phyloP scores from a whole-genome alignment of 2,329 filamentous ascomycete species.

The Bipolaris cookei region DNA sequence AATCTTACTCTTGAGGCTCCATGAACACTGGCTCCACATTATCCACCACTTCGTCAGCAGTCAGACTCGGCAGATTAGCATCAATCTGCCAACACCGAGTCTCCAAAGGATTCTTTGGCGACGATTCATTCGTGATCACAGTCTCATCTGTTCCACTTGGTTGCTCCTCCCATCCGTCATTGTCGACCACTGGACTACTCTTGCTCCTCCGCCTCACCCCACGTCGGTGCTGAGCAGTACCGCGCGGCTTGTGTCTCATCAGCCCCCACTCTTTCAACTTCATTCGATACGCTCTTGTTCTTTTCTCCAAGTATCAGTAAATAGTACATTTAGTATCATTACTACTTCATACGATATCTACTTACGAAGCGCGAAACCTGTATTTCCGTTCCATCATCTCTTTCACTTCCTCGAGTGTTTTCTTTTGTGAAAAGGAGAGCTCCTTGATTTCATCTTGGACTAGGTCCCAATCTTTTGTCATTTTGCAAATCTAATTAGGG shows the following conservation, averaged over 20 bases:
- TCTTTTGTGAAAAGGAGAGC: constrained; percentile 44
- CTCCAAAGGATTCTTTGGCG: constrained; percentile 3
- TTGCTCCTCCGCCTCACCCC: constrained; percentile 3
- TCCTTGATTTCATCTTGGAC: constrained; percentile 42
- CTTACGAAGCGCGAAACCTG: constrained; percentile 46
- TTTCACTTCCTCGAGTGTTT: constrained; percentile 42
- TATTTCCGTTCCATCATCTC: constrained; percentile 42
- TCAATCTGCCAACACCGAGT: constrained; percentile 18
- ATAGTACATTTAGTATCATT: neutral
- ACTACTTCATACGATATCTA: neutral
- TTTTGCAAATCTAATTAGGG: constrained; percentile 7
- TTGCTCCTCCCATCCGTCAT: constrained; percentile 13
- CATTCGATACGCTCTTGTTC: constrained; percentile 47
- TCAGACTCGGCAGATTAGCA: constrained; percentile 1
- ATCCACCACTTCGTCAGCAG: neutral
- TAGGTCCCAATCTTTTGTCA: constrained; percentile 44
- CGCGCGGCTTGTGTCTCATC: constrained; percentile 32
- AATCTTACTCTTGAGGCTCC: constrained; percentile 17
- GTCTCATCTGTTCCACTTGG: constrained; percentile 12
- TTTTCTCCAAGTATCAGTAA: constrained; percentile 14
- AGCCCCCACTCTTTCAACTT: constrained; percentile 48
- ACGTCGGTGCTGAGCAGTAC: constrained; percentile 5
- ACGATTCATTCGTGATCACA: neutral
- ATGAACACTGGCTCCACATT: constrained; percentile 18
- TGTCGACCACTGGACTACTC: constrained; percentile 1